Base-by-base conservation (phyloP, 371 early-diverging fungal species). In the Mucor plumbeus region DNA sequence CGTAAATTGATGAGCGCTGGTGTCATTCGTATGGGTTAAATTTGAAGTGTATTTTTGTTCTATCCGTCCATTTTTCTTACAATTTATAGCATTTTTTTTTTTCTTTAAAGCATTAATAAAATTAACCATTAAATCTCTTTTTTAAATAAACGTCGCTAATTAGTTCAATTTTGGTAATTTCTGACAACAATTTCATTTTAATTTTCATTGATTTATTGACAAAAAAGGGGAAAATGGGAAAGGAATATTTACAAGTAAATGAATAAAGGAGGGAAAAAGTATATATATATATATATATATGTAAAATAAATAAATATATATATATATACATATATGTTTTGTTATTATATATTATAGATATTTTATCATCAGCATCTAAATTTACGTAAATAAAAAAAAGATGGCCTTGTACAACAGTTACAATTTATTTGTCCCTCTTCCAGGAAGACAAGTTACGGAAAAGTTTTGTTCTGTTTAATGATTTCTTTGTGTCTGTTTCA, bases 1-100 rank as follows among this genome's bases (percentile, higher is more conserved):
- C 94, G 95, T 74, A 95, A 91, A 73, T 86, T 98, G 66, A 90
- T 96, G 78, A 87, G 89, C 48, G 97, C 97, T 41, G 99, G 99
- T 67, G 85, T 95, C 64, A 80, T 95, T 50, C 85, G 86, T 66
- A 78, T 87, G 77, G 88, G 80, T 55, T 91, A 87, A 78, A 50
- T 7, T 36, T 47, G 0, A 8, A 14, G 53, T 62, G 7, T 21
- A 6, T 50, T 17, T 50, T 10, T 38, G 17, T 50, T 38, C 1
- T 26, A 35, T 47, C 19, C 34, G 35, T 47, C 44, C 21, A 34
- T 19, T 11, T 44, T 26, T 59, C 38, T 38, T 35, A 55, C 34
- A 48, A 54, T 17, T 10, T 36, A 39, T 62, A 62, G 62, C 53
- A 62, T 62, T 62, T 36, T 34, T 11, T 56, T 56, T 56, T 53